These are phyloP conservation scores for Eucalyptus regnans DNA, from an alignment of 345 rosid species.

Conservation along the genomic window DNA sequence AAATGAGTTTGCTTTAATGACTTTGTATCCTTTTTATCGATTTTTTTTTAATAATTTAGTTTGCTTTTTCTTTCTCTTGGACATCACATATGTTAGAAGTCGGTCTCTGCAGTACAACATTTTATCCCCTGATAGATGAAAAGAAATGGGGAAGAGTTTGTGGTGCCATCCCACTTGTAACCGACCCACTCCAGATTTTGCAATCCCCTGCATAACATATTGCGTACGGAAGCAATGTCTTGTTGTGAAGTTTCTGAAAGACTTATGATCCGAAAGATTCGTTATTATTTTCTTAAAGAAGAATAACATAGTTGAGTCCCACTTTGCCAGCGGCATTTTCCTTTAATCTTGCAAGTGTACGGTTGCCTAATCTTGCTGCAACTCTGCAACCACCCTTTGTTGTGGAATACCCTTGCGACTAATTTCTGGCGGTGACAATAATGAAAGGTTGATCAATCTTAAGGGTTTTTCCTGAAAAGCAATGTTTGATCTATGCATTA, in stretches of 20 bases:
- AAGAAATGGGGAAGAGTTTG: not conserved
- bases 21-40: not conserved
- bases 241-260: not conserved
- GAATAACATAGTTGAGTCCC: not conserved
- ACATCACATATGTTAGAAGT: not conserved
- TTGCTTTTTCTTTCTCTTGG: not conserved
- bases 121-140: not conserved
- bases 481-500: not conserved
- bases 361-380: not conserved
- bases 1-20: not conserved
- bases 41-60: not conserved
- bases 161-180: not conserved
- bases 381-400: not conserved
- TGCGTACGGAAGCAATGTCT: not conserved
- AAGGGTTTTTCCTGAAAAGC: not conserved
- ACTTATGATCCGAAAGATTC: not conserved
- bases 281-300: not conserved
- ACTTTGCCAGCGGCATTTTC: not conserved
- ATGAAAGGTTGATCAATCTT: not conserved
- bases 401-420: not conserved
- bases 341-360: not conserved
- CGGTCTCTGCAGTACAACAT: not conserved
- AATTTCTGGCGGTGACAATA: not conserved
- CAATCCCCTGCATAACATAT: not conserved
- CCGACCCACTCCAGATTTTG: not conserved